A percentile compares a stretch with the other conserved stretches of the same genome.
These are phyloP conservation scores for Lentinula aciculospora DNA, from an alignment of 768 basidiomycete species.

Conservation along the genomic window DNA sequence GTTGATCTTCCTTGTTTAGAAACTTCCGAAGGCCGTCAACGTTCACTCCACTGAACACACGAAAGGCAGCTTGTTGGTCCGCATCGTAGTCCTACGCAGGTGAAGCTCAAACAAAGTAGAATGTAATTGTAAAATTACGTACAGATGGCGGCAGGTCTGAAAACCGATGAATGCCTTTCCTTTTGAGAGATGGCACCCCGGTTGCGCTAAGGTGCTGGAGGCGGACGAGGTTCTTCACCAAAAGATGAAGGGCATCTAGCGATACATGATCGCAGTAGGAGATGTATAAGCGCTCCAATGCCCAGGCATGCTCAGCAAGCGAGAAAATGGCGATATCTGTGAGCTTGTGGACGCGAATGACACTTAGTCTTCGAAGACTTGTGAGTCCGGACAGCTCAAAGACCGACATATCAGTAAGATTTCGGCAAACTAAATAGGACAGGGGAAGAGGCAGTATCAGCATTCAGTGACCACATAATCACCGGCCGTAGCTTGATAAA, in stretches of 20 bases:
- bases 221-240: constrained; percentile 52
- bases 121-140: constrained; percentile 21
- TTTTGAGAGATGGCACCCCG: constrained; percentile 69
- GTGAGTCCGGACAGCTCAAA: constrained; percentile 71
- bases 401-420: constrained; percentile 80
- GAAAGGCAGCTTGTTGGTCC: constrained; percentile 66
- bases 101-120: background rate
- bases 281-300: constrained; percentile 77
- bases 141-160: constrained; percentile 67
- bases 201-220: constrained; percentile 77
- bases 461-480: background rate
- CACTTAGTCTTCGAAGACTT: constrained; percentile 67
- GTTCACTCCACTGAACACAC: constrained; percentile 73
- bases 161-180: constrained; percentile 68
- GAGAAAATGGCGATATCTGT: constrained; percentile 82
- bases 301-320: constrained; percentile 64
- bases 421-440: constrained; percentile 58
- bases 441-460: background rate
- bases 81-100: constrained; percentile 51
- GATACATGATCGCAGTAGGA: constrained; percentile 83
- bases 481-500: background rate
- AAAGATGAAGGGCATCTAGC: constrained; percentile 65
- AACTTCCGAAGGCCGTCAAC: constrained; percentile 58
- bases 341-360: constrained; percentile 75
- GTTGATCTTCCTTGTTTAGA: constrained; percentile 62